Conservation (phyloP, 2,329 filamentous ascomycete genomes). For the Cadophora luteo-olivacea region DNA sequence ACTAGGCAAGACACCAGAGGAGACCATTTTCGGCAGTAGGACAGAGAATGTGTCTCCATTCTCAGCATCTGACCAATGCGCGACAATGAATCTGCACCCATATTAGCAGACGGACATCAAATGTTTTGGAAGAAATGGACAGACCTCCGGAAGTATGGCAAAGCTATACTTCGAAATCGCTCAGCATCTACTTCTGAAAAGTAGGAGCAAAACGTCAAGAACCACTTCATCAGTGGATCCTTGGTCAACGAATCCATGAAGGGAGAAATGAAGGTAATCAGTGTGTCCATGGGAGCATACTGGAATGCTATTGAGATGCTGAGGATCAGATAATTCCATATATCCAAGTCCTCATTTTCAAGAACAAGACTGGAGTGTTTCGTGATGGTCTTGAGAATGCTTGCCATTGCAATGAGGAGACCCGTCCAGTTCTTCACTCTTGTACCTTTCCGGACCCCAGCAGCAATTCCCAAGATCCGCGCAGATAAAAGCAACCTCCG, state of each 20-base stretch:
- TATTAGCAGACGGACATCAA: background rate
- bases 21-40: constrained; percentile 69
- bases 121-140: background rate
- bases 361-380: constrained; percentile 45
- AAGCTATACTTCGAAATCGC: constrained; percentile 79
- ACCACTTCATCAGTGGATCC: constrained; percentile 72
- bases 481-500: constrained; percentile 57
- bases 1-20: constrained; percentile 59
- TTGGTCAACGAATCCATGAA: constrained; percentile 70
- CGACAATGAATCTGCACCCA: constrained; percentile 69
- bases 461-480: constrained; percentile 69
- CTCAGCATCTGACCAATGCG: constrained; percentile 71
- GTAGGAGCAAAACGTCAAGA: constrained; percentile 84
- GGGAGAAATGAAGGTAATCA: constrained; percentile 72
- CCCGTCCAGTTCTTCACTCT: constrained; percentile 75
- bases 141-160: constrained; percentile 81
- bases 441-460: constrained; percentile 82
- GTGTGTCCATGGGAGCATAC: constrained; percentile 77
- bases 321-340: constrained; percentile 66
- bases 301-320: constrained; percentile 73
- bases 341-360: constrained; percentile 44
- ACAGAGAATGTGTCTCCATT: constrained; percentile 74
- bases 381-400: constrained; percentile 57
- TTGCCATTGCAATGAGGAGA: constrained; percentile 63
- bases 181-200: constrained; percentile 76